Conservation (phyloP, 176 grass and related monocot genomes). For the Dendrocalamus sinicus region DNA sequence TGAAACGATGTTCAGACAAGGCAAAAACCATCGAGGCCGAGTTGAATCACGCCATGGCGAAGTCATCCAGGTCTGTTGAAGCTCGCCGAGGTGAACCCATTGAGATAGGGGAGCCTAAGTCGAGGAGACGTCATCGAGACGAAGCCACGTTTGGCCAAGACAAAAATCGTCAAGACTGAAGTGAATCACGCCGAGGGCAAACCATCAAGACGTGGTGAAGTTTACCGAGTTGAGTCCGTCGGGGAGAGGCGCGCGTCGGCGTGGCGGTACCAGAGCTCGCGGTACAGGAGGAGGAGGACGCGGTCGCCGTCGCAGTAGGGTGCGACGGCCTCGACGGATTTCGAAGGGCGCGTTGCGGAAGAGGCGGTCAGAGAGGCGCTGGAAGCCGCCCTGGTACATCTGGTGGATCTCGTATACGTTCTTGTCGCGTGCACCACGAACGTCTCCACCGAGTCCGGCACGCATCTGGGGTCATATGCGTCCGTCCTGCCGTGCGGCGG, state of each 20-base stretch:
- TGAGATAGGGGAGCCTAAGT: too few species aligned
- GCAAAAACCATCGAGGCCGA: too few species aligned
- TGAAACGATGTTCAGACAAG: too few species aligned
- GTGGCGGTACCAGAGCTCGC: slow-evolving; percentile 98
- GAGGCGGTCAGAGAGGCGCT: slow-evolving; percentile 91
- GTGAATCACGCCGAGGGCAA: too few species aligned
- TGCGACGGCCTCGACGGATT: slow-evolving; percentile 65
- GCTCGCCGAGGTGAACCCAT: too few species aligned
- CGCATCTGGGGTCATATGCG: slow-evolving; percentile 85
- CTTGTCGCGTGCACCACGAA: slow-evolving; percentile 95
- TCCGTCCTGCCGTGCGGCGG: slow-evolving; percentile 37
- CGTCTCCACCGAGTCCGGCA: slow-evolving; percentile 93
- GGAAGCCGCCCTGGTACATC: slow-evolving; percentile 98
- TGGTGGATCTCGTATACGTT: slow-evolving; percentile 99
- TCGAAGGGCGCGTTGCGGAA: slow-evolving; percentile 75
- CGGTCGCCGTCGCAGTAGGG: slow-evolving; percentile 94
- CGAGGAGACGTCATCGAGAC: too few species aligned
- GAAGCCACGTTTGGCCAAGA: too few species aligned
- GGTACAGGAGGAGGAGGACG: slow-evolving; percentile 94
- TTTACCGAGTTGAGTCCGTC: too few species aligned
- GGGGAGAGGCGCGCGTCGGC: slow-evolving; percentile 73
- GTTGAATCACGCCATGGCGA: too few species aligned
- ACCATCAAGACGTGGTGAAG: too few species aligned
- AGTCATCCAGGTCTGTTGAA: too few species aligned
- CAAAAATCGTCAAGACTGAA: too few species aligned